Base-by-base conservation (phyloP, 2,329 filamentous ascomycete genomes). In the Penicillium sp. region DNA sequence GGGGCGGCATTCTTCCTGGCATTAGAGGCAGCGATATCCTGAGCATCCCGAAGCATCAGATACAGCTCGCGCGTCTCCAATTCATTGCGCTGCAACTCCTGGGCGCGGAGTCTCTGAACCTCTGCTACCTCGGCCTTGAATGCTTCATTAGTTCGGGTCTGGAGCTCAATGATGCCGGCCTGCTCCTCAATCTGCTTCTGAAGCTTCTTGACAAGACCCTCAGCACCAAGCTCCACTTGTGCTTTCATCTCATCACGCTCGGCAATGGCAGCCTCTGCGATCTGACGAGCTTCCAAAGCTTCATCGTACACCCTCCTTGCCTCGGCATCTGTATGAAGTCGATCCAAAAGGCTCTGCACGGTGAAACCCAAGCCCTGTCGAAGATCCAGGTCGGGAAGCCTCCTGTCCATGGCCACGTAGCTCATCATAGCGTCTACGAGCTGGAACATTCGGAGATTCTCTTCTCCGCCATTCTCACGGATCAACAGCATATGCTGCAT, bases 301-400 rank as follows among this genome's bases (percentile, higher is more conserved):
- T 97, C 91, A 74, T 97, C 93, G 49, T 89, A 83, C 20, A 89
- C 89, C 70, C 91, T 89, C 16, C 91, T 81, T 40, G 93, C 91
- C 70, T 98, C 93, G 0, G 88, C 90, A 70, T 98, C 93, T 1
- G 93, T 97, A 65, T 97, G 93, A 42, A 98, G 77, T 71, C 94
- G 95, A 73, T 97, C 93, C 52, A 98, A 77, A 57, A 98, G 77
- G 68, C 82, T 95, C 72, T 97, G 93, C 8, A 98, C 93, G 0
- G 91, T 96, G 62, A 97, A 97, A 68, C 95, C 96, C 55, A 98
- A 80, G 64, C 89, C 95, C 69, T 97, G 91, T 74, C 96, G 96
- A 49, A 98, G 80, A 67, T 98, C 93, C 83, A 97, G 91, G 69
- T 98, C 91, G 31, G 93, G 93, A 55, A 97, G 71, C 54, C 93